phyloP scores from a whole-genome alignment of 148 eudicot species.

The Hydrangea macrophylla region DNA sequence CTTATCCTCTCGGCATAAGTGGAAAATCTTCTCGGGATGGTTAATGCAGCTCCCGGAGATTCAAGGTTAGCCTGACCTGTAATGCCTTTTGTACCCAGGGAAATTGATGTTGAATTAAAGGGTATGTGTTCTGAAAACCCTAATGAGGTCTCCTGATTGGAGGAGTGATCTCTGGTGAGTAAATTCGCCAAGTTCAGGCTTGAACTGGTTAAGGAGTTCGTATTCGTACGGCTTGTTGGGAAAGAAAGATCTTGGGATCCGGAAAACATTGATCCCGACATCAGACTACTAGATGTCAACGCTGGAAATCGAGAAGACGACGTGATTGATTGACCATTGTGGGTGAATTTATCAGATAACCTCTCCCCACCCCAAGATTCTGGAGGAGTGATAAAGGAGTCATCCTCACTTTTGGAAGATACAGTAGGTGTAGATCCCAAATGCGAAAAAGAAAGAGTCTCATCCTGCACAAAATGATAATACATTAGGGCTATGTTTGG shows the following conservation, averaged over 20 bases:
- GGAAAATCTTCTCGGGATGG: constrained; percentile 47
- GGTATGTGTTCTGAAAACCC: constrained; percentile 57
- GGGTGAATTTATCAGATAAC: constrained; percentile 54
- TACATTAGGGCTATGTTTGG: too few species aligned
- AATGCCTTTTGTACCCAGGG: constrained; percentile 32
- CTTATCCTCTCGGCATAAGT: constrained; percentile 82
- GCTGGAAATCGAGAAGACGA: constrained; percentile 61
- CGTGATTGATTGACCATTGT: constrained; percentile 44
- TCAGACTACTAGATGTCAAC: constrained; percentile 42
- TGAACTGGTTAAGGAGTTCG: constrained; percentile 39
- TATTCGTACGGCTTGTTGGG: constrained; percentile 43
- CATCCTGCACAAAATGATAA: constrained; percentile 54
- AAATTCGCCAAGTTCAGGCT: constrained; percentile 39
- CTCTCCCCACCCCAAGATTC: constrained; percentile 96
- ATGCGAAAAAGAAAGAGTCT: constrained; percentile 37
- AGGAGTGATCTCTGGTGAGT: constrained; percentile 43
- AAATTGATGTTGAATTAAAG: constrained; percentile 45
- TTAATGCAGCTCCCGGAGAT: constrained; percentile 38
- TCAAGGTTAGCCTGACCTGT: constrained; percentile 40
- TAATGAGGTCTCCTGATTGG: constrained; percentile 45
- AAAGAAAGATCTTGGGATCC: constrained; percentile 58
- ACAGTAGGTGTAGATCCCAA: constrained; percentile 42
- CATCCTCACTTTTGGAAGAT: constrained; percentile 51
- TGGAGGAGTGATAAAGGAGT: constrained; percentile 81
- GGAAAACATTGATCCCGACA: constrained; percentile 45